Conservation (phyloP, 2,329 filamentous ascomycete species). For the Furcasterigmium sp. region DNA sequence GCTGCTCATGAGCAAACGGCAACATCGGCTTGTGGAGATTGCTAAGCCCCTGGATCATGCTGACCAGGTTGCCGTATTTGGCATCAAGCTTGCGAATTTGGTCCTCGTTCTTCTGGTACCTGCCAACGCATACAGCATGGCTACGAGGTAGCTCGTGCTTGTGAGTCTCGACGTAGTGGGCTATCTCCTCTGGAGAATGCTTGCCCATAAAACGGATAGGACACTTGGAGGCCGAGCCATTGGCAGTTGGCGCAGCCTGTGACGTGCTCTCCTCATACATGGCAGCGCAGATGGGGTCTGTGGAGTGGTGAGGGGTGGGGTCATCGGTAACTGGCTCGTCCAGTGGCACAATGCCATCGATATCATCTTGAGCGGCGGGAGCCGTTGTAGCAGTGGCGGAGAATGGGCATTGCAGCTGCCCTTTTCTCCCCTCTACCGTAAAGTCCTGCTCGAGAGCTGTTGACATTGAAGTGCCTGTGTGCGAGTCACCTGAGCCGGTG, state of each 20-base stretch:
- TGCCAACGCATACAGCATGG: slow-evolving; percentile 85
- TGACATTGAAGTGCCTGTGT: slow-evolving; percentile 51
- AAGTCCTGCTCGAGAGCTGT: slow-evolving; percentile 82
- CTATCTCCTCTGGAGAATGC: slow-evolving; percentile 88
- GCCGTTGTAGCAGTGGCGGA: slow-evolving; percentile 36
- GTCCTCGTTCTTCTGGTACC: slow-evolving; percentile 82
- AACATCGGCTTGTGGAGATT: slow-evolving; percentile 85
- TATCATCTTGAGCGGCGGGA: slow-evolving; percentile 16
- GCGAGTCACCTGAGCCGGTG: slow-evolving; percentile 37
- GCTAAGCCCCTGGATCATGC: slow-evolving; percentile 89
- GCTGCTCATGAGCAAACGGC: slow-evolving; percentile 51
- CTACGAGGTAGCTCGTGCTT: slow-evolving; percentile 93
- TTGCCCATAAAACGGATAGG: slow-evolving; percentile 91
- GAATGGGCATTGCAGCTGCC: slow-evolving; percentile 78
- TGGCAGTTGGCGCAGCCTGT: slow-evolving; percentile 42
- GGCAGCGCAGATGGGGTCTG: slow-evolving; percentile 59
- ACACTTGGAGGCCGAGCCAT: slow-evolving; percentile 60
- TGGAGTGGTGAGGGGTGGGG: slow-evolving; percentile 40
- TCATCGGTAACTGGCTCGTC: slow-evolving; percentile 19
- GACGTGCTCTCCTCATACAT: slow-evolving; percentile 57
- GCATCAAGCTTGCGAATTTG: slow-evolving; percentile 85
- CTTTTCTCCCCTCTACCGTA: slow-evolving; percentile 77
- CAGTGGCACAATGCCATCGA: slow-evolving; percentile 13
- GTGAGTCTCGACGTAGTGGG: slow-evolving; percentile 88
- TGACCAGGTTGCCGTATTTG: slow-evolving; percentile 88